These are phyloP conservation scores for Aspergillus piperis DNA, from an alignment of 2,329 filamentous ascomycete species.

Conservation along the genomic window DNA sequence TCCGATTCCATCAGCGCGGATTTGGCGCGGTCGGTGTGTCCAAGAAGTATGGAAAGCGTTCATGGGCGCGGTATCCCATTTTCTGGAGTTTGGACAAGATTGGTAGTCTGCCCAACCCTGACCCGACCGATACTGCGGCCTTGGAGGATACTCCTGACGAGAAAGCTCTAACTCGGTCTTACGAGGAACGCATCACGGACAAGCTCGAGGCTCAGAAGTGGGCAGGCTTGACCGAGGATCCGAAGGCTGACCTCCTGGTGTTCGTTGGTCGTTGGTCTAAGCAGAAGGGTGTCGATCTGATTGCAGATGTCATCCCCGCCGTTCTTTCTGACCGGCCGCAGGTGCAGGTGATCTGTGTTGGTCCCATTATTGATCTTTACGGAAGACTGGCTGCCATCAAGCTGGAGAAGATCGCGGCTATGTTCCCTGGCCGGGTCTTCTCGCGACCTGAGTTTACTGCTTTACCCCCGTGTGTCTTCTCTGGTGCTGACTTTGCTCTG, in stretches of 20 bases:
- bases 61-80: conserved; percentile 66
- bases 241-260: conserved; percentile 64
- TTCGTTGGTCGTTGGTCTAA: conserved; percentile 69
- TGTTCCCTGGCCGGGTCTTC: conserved; percentile 65
- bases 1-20: conserved; percentile 66
- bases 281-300: conserved; percentile 68
- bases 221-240: conserved; percentile 63
- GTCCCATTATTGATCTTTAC: conserved; percentile 66
- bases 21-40: conserved; percentile 68
- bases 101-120: conserved; percentile 64
- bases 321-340: conserved; percentile 61
- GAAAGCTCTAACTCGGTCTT: conserved; percentile 50
- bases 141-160: conserved; percentile 55
- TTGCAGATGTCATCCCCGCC: conserved; percentile 66
- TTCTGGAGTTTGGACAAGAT: conserved; percentile 66
- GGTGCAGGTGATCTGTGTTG: conserved; percentile 62
- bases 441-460: conserved; percentile 68
- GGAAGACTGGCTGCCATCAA: conserved; percentile 68
- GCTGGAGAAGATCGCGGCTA: conserved; percentile 62
- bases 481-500: conserved; percentile 65
- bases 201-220: conserved; percentile 66
- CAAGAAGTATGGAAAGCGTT: conserved; percentile 67
- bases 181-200: conserved; percentile 52
- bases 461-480: conserved; percentile 65
- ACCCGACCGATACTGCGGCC: conserved; percentile 54